Base-by-base conservation (phyloP, 2,329 filamentous ascomycete genomes). In the Pezicula neosporulosa region DNA sequence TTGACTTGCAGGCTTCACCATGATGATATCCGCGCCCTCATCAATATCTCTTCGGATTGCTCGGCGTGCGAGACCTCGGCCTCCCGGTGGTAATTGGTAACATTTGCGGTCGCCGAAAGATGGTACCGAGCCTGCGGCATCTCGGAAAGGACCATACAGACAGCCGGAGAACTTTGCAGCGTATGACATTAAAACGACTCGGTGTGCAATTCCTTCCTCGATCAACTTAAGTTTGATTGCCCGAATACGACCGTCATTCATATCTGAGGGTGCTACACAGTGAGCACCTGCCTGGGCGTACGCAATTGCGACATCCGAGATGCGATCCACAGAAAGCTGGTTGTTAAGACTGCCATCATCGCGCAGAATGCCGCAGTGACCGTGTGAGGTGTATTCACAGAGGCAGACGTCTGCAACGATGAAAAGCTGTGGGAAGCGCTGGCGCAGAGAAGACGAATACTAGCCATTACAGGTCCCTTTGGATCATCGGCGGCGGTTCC, bases 211-310 rank as follows among this genome's bases (percentile, higher is more conserved):
- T 49, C 93, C 93, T 52, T 91, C 86, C 70, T 97, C 93, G 52
- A 97, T 97, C 56, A 99, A 78, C 77, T 97, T 97, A 49, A 97
- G 81, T 78, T 99, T 99, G 71, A 99, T 99, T 55, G 92, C 93
- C 52, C 93, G 89, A 64, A 99, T 95, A 58, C 94, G 88, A 27
- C 94, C 94, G 68, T 99, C 94, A 69, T 97, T 99, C 94, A 99
- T 99, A 70, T 99, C 94, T 1, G 90, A 96, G 2, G 94, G 94
- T 0, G 94, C 94, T 27, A 99, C 91, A 69, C 93, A 97, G 72
- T 99, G 94, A 1, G 93, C 94, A 51, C 94, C 94, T 15, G 94
- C 94, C 64, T 87, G 81, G n/a, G 94, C 94, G 68, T 99, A 99
- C 33, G 93, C 90, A 58, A 97, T 79, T n/a, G 94, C 93, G n/a